phyloP scores from a whole-genome alignment of 371 early-diverging fungal genomes.

The Lichtheimia corymbifera region DNA sequence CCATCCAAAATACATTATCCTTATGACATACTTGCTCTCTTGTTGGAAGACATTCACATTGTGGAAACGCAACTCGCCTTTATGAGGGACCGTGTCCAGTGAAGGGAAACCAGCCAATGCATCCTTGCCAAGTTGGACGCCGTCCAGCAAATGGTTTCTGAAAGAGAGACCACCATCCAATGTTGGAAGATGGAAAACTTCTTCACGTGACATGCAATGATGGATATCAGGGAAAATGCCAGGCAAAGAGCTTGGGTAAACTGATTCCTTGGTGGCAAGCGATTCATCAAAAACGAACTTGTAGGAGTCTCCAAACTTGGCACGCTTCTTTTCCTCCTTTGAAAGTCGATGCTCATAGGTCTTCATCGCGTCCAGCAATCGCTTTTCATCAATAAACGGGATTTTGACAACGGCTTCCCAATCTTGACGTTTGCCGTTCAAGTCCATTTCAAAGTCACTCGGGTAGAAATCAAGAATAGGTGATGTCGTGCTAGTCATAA shows the following conservation, averaged over 20 bases:
- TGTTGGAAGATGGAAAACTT: conserved; percentile 53
- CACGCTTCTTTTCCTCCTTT: conserved; percentile 68
- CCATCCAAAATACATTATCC: not conserved
- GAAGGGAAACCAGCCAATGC: conserved; percentile 92
- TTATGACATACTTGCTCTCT: conserved; percentile 57
- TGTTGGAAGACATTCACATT: conserved; percentile 85
- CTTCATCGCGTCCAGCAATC: conserved; percentile 82
- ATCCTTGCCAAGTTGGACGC: conserved; percentile 66
- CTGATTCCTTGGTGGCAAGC: conserved; percentile 26
- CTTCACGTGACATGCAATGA: conserved; percentile 53
- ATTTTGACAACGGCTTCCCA: conserved; percentile 98
- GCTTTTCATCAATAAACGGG: conserved; percentile 91
- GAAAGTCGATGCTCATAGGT: conserved; percentile 68
- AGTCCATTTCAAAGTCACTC: conserved; percentile 84
- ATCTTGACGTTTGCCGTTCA: conserved; percentile 97
- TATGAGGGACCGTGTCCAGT: conserved; percentile 75
- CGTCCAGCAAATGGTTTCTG: conserved; percentile 65
- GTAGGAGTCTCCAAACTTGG: conserved; percentile 69
- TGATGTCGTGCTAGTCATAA: conserved; percentile 84
- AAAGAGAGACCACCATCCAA: conserved; percentile 55
- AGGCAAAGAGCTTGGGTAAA: conserved; percentile 71
- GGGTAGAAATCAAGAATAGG: conserved; percentile 96
- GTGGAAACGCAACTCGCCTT: conserved; percentile 68
- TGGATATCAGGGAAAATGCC: conserved; percentile 70
- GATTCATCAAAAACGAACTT: conserved; percentile 59